Evolutionary conservation across 306 rosid genomes (phyloP).

Genomic region (peach (Prunus persica)): Prunus_persica_NCBIv2 NC_034014.1:27319001-27319500

Average conservation of each 20-base stretch:
- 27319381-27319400: constrained; percentile 38
- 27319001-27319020: constrained; percentile 69
- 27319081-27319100: constrained; percentile 11
- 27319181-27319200: constrained; percentile 51
- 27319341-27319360: constrained; percentile 65
- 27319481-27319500: constrained; percentile 75
- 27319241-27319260: constrained; percentile 4
- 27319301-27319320: constrained; percentile 74
- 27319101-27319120: constrained; percentile 9
- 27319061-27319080: constrained; percentile 16
- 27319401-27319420: constrained; percentile 6
- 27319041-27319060: constrained; percentile 54
- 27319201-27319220: constrained; percentile 69
- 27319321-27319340: constrained; percentile 60
- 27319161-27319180: constrained; percentile 65
- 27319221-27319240: constrained; percentile 3
- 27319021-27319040: constrained; percentile 76
- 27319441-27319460: constrained; percentile 19
- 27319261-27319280: background rate
- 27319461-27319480: constrained; percentile 78
- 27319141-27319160: constrained; percentile 63
- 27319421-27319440: background rate
- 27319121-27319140: constrained; percentile 47
- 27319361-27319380: constrained; percentile 89
- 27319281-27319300: constrained; percentile 4